Conservation (phyloP, 208 protist genomes). For the Leishmania aethiopica region DNA sequence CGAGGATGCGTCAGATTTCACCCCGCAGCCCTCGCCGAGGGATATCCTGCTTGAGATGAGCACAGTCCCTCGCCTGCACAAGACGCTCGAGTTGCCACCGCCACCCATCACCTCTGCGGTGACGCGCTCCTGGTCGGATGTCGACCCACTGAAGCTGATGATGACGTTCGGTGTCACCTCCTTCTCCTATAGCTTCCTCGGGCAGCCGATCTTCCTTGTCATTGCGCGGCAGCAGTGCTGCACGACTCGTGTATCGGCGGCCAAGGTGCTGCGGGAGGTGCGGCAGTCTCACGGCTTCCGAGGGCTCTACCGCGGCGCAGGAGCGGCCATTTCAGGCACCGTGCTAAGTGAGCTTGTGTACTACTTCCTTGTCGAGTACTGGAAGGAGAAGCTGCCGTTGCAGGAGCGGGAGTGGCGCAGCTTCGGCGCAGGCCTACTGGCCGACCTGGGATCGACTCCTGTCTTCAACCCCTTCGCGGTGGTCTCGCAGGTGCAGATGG, state of each 20-base stretch:
- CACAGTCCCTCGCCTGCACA: constrained; percentile 17
- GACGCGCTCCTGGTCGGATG: constrained; percentile 81
- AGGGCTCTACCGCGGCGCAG: constrained; percentile 72
- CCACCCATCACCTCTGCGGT: constrained; percentile 59
- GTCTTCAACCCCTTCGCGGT: constrained; percentile 86
- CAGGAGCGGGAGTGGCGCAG: constrained; percentile 66
- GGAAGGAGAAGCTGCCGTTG: constrained; percentile 73
- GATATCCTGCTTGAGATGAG: constrained; percentile 22
- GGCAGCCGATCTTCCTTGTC: constrained; percentile 74
- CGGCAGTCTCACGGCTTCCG: constrained; percentile 47
- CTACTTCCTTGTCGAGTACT: constrained; percentile 75
- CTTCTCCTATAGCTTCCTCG: constrained; percentile 63
- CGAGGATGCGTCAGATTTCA: not conserved
- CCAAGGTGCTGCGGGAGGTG: constrained; percentile 50
- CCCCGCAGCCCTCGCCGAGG: constrained; percentile 6
- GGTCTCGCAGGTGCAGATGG: constrained; percentile 87
- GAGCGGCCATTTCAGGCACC: constrained; percentile 59
- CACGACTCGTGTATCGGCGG: constrained; percentile 41
- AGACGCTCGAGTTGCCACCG: constrained; percentile 27
- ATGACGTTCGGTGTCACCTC: constrained; percentile 70
- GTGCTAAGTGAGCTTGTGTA: constrained; percentile 82
- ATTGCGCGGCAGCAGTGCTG: constrained; percentile 82
- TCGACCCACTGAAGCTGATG: constrained; percentile 66
- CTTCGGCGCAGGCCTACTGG: constrained; percentile 70
- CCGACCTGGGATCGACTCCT: constrained; percentile 66